Evolutionary conservation across 805 yeast species (phyloP).

Genomic region (Huiozyma sinensis): DNA sequence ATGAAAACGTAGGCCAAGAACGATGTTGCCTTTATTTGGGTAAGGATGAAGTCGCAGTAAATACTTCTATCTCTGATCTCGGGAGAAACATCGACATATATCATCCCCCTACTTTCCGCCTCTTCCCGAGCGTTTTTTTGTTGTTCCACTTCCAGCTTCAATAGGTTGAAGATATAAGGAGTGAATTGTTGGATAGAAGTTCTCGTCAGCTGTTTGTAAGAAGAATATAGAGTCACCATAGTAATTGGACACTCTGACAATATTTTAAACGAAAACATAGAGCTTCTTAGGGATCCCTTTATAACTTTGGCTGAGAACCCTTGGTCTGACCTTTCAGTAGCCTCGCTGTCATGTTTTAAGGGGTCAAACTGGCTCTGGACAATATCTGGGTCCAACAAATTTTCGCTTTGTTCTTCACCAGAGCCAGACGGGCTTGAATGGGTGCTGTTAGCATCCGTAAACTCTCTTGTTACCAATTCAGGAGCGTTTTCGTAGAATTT

Average conservation of each 20-base stretch:
- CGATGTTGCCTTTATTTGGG: slow-evolving; percentile 94
- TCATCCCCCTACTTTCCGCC: slow-evolving; percentile 45
- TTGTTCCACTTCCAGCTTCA: slow-evolving; percentile 70
- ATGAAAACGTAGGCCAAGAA: slow-evolving; percentile 87
- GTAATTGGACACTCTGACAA: slow-evolving; percentile 95
- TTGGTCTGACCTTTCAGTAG: not conserved
- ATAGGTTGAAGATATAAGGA: slow-evolving; percentile 68
- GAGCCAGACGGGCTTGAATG: not conserved
- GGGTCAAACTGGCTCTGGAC: not conserved
- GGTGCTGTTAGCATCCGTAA: slow-evolving; percentile 25
- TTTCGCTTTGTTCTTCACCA: not conserved
- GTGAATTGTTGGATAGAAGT: slow-evolving; percentile 64
- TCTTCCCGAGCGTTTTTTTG: slow-evolving; percentile 57
- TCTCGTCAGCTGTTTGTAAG: slow-evolving; percentile 67
- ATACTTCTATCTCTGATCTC: slow-evolving; percentile 64
- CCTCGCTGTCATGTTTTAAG: not conserved
- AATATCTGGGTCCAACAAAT: slow-evolving; percentile 1
- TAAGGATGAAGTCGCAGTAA: slow-evolving; percentile 78
- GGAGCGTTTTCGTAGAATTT: slow-evolving; percentile 74
- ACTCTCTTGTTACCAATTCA: slow-evolving; percentile 58
- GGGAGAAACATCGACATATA: slow-evolving; percentile 63
- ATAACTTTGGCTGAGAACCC: not conserved
- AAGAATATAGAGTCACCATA: slow-evolving; percentile 82
- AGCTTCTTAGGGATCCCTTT: slow-evolving; percentile 43
- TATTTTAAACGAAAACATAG: slow-evolving; percentile 79